Percentiles rank a stretch among this genome's conserved stretches.
Conservation (phyloP, 2,329 filamentous ascomycete genomes). For the Calonectria hongkongensis region DNA sequence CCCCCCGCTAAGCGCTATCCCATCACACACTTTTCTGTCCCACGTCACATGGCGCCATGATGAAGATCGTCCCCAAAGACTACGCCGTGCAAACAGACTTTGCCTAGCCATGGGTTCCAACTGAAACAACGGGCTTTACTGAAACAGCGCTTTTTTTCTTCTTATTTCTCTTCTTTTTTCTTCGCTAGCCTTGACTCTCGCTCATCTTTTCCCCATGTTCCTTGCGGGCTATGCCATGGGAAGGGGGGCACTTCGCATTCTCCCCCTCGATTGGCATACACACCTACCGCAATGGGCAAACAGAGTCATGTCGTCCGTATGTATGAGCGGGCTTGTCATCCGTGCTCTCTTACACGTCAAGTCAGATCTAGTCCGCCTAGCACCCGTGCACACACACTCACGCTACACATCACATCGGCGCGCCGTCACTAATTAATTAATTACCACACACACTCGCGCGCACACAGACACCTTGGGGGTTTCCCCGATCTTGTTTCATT, state of each 20-base stretch:
- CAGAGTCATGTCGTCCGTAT: background rate
- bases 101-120: conserved; percentile 20
- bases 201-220: background rate
- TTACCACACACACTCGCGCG: conserved; percentile 3
- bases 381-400: background rate
- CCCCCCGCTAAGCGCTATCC: background rate
- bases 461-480: background rate
- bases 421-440: conserved; percentile 16
- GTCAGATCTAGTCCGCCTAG: background rate
- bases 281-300: background rate
- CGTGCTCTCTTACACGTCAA: conserved; percentile 20
- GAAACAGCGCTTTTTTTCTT: conserved; percentile 15
- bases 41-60: conserved; percentile 29
- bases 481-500: conserved; percentile 7
- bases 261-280: background rate
- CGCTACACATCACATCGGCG: conserved; percentile 6
- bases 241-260: background rate
- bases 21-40: background rate
- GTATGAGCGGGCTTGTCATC: background rate
- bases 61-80: conserved; percentile 28
- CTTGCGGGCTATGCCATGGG: no score
- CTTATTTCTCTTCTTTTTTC: background rate
- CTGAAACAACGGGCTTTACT: conserved; percentile 30
- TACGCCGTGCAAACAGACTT: conserved; percentile 19
- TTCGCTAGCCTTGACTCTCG: background rate